These are phyloP conservation scores for Solanum pinnatisectum DNA, from an alignment of 257 asterid species.

Conservation along the genomic window DNA sequence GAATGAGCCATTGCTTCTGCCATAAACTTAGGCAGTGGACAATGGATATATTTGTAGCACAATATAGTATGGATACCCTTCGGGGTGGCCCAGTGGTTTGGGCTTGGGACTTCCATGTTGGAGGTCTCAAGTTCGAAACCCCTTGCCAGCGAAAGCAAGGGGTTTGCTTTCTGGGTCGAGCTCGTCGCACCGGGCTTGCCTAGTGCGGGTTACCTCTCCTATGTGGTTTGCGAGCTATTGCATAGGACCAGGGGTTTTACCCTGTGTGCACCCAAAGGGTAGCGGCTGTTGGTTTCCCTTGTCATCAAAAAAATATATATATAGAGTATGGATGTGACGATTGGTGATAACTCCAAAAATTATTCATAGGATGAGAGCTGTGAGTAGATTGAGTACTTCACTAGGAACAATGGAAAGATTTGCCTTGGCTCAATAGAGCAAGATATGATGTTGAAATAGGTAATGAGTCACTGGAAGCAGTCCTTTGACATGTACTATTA, in stretches of 20 bases:
- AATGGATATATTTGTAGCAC: not conserved
- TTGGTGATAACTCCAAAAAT: not conserved
- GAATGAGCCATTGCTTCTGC: not conserved
- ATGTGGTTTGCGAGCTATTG: not conserved
- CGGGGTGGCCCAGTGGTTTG: not conserved
- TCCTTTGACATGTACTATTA: not conserved
- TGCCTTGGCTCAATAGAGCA: not conserved
- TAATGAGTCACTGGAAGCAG: not conserved
- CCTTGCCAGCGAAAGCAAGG: not conserved
- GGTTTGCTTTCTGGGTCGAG: not conserved
- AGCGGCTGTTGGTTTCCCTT: not conserved
- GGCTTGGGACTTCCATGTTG: not conserved
- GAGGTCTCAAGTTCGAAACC: not conserved
- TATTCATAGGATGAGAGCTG: not conserved
- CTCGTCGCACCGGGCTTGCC: not conserved
- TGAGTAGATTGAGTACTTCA: not conserved
- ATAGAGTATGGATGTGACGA: not conserved
- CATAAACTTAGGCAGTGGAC: not conserved
- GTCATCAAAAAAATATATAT: not conserved
- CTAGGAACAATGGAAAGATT: not conserved
- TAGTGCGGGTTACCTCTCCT: not conserved
- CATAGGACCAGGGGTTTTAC: not conserved
- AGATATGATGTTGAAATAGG: not conserved
- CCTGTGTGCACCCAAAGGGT: no score
- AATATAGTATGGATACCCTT: not conserved